Base-by-base conservation (phyloP, 2,329 filamentous ascomycete species). In the Exophiala sideris region DNA sequence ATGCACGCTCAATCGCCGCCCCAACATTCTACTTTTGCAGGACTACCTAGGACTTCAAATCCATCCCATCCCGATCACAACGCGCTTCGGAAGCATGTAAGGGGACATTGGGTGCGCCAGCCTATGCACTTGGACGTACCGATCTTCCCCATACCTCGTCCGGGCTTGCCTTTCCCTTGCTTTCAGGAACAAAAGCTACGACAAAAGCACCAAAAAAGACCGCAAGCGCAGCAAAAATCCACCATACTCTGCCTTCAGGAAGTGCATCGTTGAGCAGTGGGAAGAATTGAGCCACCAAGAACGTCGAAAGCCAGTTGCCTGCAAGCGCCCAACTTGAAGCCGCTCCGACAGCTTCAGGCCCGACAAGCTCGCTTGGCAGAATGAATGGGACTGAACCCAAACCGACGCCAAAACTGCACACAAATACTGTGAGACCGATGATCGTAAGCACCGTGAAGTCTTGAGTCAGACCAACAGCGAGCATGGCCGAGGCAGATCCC, bases 301-400 rank as follows among this genome's bases (percentile, higher is more conserved):
- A 97, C 0, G 92, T 97, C 0, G 91, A 88, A 21, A 89, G 78
- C 78, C 95, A 97, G 70, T 94, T 97, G 11, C 89, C 87, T 1
- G 84, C 89, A 20, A 97, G 73, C 1, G 87, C 88, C 81, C 90
- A 94, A 54, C 88, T 91, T 69, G 97, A 94, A 0, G 89, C 87
- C 0, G 92, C 90, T 1, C 92, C 91, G 0, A 96, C 91, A 0
- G 92, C 92, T 68, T 96, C 90, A 12, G 90, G 86, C 0, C 86
- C 88, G 1, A 96, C 94, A 2, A 97, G 81, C 71, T 97, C 92
- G 1, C 89, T 91, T 0, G 91, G 87, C 45, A 99, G 79, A 61
- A 97, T 94, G 70, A 97, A 99, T 0, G 94, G 94, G 0, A 99
- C 89, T 0, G 94, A 92, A 0, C 94, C 94, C 0, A 99, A 79